These are phyloP conservation scores for Microthlaspi erraticum DNA, from an alignment of 345 rosid genomes.

Conservation along the genomic window DNA sequence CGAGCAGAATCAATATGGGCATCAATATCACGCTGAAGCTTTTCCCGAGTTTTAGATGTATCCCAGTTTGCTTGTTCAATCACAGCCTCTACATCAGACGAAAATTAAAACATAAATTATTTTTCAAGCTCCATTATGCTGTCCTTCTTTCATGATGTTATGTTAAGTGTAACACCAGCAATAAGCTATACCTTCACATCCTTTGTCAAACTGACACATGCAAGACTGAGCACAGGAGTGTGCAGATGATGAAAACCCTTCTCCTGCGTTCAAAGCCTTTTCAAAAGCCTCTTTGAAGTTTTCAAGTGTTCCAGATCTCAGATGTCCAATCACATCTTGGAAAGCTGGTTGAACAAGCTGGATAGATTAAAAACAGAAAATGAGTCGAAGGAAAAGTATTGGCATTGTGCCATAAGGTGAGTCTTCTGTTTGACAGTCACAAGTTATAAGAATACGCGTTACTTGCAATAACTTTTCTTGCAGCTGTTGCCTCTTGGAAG, in stretches of 20 bases:
- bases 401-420: too few species aligned
- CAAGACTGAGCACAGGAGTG: slow-evolving; percentile 51
- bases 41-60: slow-evolving; percentile 72
- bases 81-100: slow-evolving; percentile 64
- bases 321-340: slow-evolving; percentile 78
- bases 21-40: slow-evolving; percentile 85
- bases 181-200: slow-evolving; percentile 64
- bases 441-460: slow-evolving; percentile 43
- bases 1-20: slow-evolving; percentile 82
- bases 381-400: too few species aligned
- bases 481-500: slow-evolving; percentile 80
- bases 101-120: background rate
- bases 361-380: slow-evolving; percentile 1
- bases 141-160: slow-evolving; percentile 3
- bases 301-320: slow-evolving; percentile 69
- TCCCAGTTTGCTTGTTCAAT: slow-evolving; percentile 95
- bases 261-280: slow-evolving; percentile 79
- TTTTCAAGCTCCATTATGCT: slow-evolving; percentile 11
- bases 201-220: slow-evolving; percentile 69
- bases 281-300: slow-evolving; percentile 80
- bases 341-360: slow-evolving; percentile 93
- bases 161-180: slow-evolving; percentile 15
- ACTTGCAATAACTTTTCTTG: slow-evolving; percentile 91
- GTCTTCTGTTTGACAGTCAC: background rate
- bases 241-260: slow-evolving; percentile 78